phyloP scores from a whole-genome alignment of 148 eudicot genomes.

The Camellia granthamiana region DNA sequence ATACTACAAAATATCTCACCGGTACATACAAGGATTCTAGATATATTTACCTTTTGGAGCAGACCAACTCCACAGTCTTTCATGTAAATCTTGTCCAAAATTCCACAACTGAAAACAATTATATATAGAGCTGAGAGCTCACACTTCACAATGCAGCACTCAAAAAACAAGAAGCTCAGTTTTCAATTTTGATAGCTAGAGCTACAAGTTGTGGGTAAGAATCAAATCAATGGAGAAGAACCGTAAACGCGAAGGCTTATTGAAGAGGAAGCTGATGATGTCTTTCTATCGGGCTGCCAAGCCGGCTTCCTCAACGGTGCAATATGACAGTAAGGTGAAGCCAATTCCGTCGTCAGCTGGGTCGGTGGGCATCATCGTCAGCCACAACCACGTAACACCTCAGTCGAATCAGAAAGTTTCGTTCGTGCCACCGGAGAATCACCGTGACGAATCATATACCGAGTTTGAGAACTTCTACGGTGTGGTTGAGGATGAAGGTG shows the following conservation, averaged over 20 bases:
- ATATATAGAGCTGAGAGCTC: too few relatives aligned
- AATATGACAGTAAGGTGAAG: background rate
- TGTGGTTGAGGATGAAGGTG: slow-evolving; percentile 40
- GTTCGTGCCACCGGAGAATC: slow-evolving; percentile 19
- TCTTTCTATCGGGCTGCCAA: slow-evolving; percentile 22
- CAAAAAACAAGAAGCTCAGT: too few relatives aligned
- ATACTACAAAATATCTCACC: too few relatives aligned
- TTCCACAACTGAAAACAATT: too few relatives aligned
- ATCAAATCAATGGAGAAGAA: slow-evolving; percentile 22
- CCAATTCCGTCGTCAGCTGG: slow-evolving; percentile 8
- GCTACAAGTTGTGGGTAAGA: background rate
- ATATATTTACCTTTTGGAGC: too few relatives aligned
- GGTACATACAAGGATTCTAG: too few relatives aligned
- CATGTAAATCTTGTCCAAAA: too few relatives aligned
- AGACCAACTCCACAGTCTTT: too few relatives aligned
- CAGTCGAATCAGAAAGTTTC: slow-evolving; percentile 30
- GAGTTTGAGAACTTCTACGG: slow-evolving; percentile 30
- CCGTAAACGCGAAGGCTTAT: slow-evolving; percentile 22
- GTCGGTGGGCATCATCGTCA: slow-evolving; percentile 36
- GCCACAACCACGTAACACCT: slow-evolving; percentile 33
- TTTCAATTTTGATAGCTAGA: background rate
- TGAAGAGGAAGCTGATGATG: slow-evolving; percentile 21
- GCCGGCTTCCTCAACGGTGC: background rate
- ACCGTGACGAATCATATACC: slow-evolving; percentile 10
- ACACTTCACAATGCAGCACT: too few relatives aligned